Conservation (phyloP, 2,329 filamentous ascomycete species). For the Diaporthe ampelina region DNA sequence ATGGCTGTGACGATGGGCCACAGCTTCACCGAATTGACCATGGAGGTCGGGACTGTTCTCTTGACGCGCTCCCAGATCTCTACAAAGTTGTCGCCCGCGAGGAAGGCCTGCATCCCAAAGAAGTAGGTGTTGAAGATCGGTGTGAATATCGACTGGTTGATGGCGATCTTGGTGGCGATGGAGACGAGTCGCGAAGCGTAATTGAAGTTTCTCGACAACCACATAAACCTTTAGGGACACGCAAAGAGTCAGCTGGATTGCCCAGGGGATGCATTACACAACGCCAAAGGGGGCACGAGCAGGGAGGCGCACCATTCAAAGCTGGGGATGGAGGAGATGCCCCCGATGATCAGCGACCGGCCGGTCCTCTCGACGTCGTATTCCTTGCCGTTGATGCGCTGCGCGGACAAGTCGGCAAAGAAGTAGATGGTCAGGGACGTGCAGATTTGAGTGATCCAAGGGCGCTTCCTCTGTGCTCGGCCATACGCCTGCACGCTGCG, state of each 20-base stretch:
- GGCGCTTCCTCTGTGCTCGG: constrained; percentile 77
- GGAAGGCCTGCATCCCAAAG: constrained; percentile 82
- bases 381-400: constrained; percentile 72
- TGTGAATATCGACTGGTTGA: constrained; percentile 87
- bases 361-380: constrained; percentile 80
- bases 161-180: constrained; percentile 80
- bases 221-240: constrained; percentile 74
- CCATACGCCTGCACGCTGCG: constrained; percentile 72
- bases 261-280: background rate
- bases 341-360: constrained; percentile 81
- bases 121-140: constrained; percentile 88
- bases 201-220: constrained; percentile 86
- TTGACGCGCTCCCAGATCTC: constrained; percentile 80
- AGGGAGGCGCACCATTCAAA: constrained; percentile 79
- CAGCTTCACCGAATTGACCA: constrained; percentile 85
- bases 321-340: constrained; percentile 79
- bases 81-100: constrained; percentile 75
- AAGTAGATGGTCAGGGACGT: constrained; percentile 85
- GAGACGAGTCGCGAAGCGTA: constrained; percentile 80
- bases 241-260: background rate
- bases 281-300: background rate
- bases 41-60: constrained; percentile 81
- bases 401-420: constrained; percentile 82
- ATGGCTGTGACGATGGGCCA: constrained; percentile 92
- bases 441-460: constrained; percentile 83